Percentiles rank a stretch among this genome's conserved stretches.
These are phyloP conservation scores for Acanthamoeba sp. DNA, from an alignment of 208 protist genomes.

Conservation along the genomic window DNA sequence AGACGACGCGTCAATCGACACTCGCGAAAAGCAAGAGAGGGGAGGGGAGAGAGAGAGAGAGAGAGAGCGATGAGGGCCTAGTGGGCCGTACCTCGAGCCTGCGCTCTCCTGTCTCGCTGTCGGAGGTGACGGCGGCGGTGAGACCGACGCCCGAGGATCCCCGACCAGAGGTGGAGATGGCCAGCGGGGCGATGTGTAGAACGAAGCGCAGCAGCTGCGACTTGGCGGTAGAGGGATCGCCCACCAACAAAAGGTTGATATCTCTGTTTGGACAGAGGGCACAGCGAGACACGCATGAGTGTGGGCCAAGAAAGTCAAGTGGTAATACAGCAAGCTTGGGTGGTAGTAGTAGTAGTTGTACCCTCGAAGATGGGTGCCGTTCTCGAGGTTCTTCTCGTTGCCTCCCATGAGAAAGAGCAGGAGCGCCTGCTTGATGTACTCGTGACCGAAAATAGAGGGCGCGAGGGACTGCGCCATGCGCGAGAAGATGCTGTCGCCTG, in stretches of 20 bases:
- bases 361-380: constrained; percentile 96
- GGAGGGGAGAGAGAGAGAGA: too few species aligned
- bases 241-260: constrained; percentile 99
- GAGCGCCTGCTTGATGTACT: constrained; percentile 97
- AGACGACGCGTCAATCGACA: constrained; percentile 15
- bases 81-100: constrained; percentile 51
- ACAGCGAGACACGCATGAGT: constrained; percentile 29
- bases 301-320: constrained; percentile 50
- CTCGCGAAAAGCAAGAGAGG: too few species aligned
- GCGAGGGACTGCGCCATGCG: constrained; percentile 89
- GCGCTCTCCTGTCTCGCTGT: constrained; percentile 97
- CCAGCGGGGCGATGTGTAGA: constrained; percentile 96
- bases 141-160: constrained; percentile 98
- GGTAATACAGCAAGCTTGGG: too few species aligned
- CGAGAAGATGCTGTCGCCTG: background rate
- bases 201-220: constrained; percentile 99
- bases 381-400: constrained; percentile 93
- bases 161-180: constrained; percentile 98
- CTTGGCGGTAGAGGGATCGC: constrained; percentile 99
- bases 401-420: constrained; percentile 98
- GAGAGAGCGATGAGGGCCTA: too few species aligned
- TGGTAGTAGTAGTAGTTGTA: too few species aligned
- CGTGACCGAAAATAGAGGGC: constrained; percentile 99
- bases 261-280: constrained; percentile 89
- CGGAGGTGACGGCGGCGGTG: constrained; percentile 98